Evolutionary conservation across 2,329 filamentous ascomycete genomes (phyloP), one percentile per base, ranked within the genome.

Genomic region (Exophiala oligosperma): DNA sequence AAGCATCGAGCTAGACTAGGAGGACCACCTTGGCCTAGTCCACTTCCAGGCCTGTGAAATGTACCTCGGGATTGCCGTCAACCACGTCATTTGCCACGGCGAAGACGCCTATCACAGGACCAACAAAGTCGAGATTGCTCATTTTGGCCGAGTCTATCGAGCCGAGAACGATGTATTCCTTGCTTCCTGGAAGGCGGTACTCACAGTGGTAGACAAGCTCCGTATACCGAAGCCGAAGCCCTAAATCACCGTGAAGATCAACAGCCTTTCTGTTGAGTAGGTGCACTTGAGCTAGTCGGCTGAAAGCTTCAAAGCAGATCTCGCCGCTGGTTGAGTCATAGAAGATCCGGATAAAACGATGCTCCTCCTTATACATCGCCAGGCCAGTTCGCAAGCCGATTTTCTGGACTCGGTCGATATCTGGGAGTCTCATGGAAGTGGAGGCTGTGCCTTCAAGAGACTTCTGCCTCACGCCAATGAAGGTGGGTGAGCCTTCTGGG

Each of bases 81-180:
- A 28, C 4, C 26, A 28, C 26, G 26, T 37, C 47, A 32, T 53
- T 26, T 9, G 52, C 62, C n/a, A 64, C 57, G 14, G 69, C 70
- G 40, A 68, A 73, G 1, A 69, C 35, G 1, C 72, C 71, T 53
- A 73, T 66, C 0, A 73, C 64, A 0, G 72, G 70, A 0, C 71
- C 71, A 1, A 70, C 69, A 55, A 74, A 73, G 57, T 74, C 71
- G 21, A 65, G 67, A 8, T 66, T 66, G 0, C 68, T 71, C 64
- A 73, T 59, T 7, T 72, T 68, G 21, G 69, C 26, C 6, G 66
- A 65, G 49, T 70, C 67, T 24, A 70, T 60, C 1, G 32, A 47
- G 12, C 58, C 63, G 29, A 68, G 41, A 28, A 28, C 26, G 26
- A 28, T 28, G 26, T 28, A 28, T 28, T 28, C 26, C 26, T 28